phyloP scores from a whole-genome alignment of 1,284 basidiomycete species.

The Cryptococcus depauperatus region DNA sequence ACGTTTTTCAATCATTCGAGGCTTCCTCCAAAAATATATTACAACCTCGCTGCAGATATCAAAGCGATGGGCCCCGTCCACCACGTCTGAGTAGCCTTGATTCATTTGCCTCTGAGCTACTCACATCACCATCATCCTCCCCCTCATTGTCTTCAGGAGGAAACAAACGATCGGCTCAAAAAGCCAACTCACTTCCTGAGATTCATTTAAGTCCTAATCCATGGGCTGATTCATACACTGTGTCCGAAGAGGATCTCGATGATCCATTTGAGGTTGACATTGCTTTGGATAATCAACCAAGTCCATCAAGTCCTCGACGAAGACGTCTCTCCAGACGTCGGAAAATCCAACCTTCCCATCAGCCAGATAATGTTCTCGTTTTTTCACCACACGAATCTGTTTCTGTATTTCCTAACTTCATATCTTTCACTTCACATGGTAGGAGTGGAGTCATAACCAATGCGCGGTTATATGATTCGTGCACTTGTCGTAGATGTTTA shows the following conservation, averaged over 20 bases:
- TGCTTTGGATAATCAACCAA: neutral
- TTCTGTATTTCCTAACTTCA: slow-evolving; percentile 3
- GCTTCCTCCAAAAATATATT: no score
- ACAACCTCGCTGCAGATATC: no score
- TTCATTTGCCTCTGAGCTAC: neutral
- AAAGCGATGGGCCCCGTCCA: no score
- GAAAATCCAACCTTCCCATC: neutral
- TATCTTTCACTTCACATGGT: slow-evolving; percentile 2
- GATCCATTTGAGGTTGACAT: neutral
- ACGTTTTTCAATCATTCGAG: no score
- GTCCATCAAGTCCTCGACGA: neutral
- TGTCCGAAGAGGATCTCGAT: slow-evolving; percentile 11
- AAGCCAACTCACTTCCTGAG: neutral
- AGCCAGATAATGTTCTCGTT: neutral
- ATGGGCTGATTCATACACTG: slow-evolving; percentile 8
- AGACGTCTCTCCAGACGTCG: neutral
- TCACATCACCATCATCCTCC: neutral
- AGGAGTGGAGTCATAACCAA: slow-evolving; percentile 22
- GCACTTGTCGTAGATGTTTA: slow-evolving; percentile 54
- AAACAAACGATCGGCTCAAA: neutral
- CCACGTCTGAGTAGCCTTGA: no score
- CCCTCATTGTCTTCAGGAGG: neutral
- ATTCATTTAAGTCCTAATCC: slow-evolving; percentile 15
- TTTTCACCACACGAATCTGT: slow-evolving; percentile 2
- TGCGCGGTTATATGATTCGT: slow-evolving; percentile 54